Conservation (phyloP, 495 filamentous ascomycete species). For the Tuber umbilicatum region DNA sequence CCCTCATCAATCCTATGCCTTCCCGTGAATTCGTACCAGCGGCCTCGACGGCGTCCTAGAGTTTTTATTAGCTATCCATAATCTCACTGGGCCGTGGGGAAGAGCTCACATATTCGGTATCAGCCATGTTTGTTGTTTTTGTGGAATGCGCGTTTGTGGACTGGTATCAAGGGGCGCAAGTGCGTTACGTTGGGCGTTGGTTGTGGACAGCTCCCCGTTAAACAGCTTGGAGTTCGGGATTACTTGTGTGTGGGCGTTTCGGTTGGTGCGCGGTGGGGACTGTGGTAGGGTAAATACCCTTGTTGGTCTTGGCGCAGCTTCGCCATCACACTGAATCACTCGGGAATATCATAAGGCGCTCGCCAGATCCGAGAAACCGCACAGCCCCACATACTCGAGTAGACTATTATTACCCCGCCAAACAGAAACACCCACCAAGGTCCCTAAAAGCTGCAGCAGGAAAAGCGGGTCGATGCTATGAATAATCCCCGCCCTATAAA, state of each 20-base stretch:
- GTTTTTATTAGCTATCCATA: constrained; percentile 24
- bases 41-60: constrained; percentile 41
- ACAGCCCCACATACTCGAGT: too few relatives aligned
- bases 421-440: neutral
- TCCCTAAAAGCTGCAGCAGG: neutral
- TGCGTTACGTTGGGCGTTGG: constrained; percentile 22
- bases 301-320: neutral
- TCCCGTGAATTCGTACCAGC: constrained; percentile 29
- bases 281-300: constrained; percentile 29
- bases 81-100: constrained; percentile 5
- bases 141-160: constrained; percentile 11
- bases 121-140: constrained; percentile 38
- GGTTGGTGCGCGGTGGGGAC: constrained; percentile 20
- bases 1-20: constrained; percentile 1
- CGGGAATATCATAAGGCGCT: neutral
- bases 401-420: too few relatives aligned
- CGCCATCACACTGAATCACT: neutral
- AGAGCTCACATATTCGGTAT: constrained; percentile 40
- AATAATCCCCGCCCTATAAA: neutral
- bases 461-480: neutral
- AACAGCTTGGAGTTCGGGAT: constrained; percentile 18
- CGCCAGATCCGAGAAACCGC: too few relatives aligned
- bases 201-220: constrained; percentile 16
- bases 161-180: constrained; percentile 20
- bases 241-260: constrained; percentile 10